Base-by-base conservation (phyloP, 129 eudicot genomes). In the Ambrosia artemisiifolia region DNA sequence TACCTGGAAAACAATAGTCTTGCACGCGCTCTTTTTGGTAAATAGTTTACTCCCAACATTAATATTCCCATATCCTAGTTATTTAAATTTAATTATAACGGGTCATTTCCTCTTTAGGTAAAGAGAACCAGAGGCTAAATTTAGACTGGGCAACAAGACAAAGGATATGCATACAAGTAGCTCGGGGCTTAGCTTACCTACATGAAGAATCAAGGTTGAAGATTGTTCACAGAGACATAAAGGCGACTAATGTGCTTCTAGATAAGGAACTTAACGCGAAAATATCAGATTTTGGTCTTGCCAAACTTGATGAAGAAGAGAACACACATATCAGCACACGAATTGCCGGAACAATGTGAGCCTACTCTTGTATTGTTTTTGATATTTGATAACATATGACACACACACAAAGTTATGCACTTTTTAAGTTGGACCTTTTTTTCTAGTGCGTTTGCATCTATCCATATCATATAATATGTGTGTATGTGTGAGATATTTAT, bases 191-290 rank as follows among this genome's bases (percentile, higher is more conserved):
- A 40, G 79, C 79, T 35, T 79, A 79, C 42, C 79, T 79, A 49
- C 83, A 73, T 13, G 83, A 79, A 54, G 83, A 79, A 79, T 80
- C 83, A 5, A 74, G 71, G 65, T 69, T 80, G 79, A 80, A 80
- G 63, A 80, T 80, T 51, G 83, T 80, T 61, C 83, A 80, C 33
- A 67, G 79, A 74, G 83, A 80, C 83, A 74, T 80, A 67, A 80
- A 80, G 50, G 83, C 83, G 5, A 73, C 79, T 19, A 73, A 80
- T 61, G 83, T 80, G 60, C 79, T 80, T 74, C 83, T 80, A 4
- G 83, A 80, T 80, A 80, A 80, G 80, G 83, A 80, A 14, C 83
- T 80, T 67, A 80, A 80, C 48, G 79, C 83, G 1, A 80, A 80
- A 63, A 80, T 80, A 67, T 80, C 83, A 12, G 79, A 80, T 64